A percentile compares a stretch with the other conserved stretches of the same genome.
Evolutionary conservation across 257 asterid species (phyloP).

Genomic region (Coffea canephora): DNA sequence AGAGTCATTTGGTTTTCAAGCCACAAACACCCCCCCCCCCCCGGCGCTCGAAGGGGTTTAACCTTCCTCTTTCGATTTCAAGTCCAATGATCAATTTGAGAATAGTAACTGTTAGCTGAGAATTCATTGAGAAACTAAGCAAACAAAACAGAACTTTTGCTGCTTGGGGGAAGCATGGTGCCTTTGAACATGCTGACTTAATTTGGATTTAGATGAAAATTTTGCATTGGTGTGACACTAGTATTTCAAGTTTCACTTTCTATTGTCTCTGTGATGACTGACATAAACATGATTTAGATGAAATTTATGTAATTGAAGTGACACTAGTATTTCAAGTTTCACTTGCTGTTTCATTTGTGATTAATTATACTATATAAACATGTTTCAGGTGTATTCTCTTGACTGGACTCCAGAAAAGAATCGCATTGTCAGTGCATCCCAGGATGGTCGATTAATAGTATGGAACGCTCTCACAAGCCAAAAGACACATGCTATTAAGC

Average conservation of each 20-base stretch:
- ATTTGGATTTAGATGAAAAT: not conserved
- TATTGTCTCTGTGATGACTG: slow-evolving; percentile 1
- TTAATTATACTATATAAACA: slow-evolving; percentile 11
- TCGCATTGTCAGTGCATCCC: slow-evolving; percentile 97
- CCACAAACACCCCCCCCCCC: too few species aligned
- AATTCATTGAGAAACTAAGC: not conserved
- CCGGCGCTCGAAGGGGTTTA: not conserved
- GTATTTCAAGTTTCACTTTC: not conserved
- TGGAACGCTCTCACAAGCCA: slow-evolving; percentile 99
- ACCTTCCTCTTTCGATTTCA: not conserved
- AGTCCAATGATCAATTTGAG: not conserved
- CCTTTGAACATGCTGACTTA: too few species aligned
- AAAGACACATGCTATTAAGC: slow-evolving; percentile 87
- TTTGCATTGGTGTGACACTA: not conserved
- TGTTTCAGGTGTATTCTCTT: slow-evolving; percentile 78
- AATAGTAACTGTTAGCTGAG: not conserved
- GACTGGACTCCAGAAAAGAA: slow-evolving; percentile 97
- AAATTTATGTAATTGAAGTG: not conserved
- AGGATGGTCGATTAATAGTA: slow-evolving; percentile 93
- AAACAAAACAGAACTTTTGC: not conserved
- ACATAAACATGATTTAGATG: not conserved
- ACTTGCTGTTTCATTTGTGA: not conserved
- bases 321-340: not conserved
- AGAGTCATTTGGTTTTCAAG: not conserved
- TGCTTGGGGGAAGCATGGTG: not conserved